Evolutionary conservation across 148 eudicot genomes (phyloP).

Genomic region (Fagopyrum esculentum): DNA sequence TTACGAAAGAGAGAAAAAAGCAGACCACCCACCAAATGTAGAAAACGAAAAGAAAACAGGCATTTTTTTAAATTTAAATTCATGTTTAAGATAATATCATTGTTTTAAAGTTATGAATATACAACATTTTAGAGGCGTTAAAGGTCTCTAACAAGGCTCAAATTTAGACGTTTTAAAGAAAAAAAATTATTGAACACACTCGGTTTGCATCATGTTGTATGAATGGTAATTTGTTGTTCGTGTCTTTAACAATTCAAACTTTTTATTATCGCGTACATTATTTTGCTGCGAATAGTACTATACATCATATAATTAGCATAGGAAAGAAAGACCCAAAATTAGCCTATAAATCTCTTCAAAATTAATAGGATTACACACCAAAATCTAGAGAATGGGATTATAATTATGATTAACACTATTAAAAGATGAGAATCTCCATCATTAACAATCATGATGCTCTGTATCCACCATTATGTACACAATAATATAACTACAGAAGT

Average conservation of each 20-base stretch:
- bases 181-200: no score
- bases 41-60: neutral
- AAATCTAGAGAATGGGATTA: neutral
- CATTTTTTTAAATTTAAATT: neutral
- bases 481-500: neutral
- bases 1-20: neutral
- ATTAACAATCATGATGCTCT: constrained; percentile 11
- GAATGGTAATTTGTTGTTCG: no score
- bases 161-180: no score
- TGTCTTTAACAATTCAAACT: no score
- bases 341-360: neutral
- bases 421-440: neutral
- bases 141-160: no score
- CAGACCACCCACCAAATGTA: neutral
- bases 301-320: no score
- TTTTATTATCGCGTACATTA: no score
- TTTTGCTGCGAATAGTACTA: no score
- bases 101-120: neutral
- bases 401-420: neutral
- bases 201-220: no score
- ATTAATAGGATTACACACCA: neutral
- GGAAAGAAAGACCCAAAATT: no score
- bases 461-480: neutral
- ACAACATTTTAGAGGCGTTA: no score
- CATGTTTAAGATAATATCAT: neutral